Conservation (phyloP, 108 stramenopile genomes). For the Thalassiosira profunda region DNA sequence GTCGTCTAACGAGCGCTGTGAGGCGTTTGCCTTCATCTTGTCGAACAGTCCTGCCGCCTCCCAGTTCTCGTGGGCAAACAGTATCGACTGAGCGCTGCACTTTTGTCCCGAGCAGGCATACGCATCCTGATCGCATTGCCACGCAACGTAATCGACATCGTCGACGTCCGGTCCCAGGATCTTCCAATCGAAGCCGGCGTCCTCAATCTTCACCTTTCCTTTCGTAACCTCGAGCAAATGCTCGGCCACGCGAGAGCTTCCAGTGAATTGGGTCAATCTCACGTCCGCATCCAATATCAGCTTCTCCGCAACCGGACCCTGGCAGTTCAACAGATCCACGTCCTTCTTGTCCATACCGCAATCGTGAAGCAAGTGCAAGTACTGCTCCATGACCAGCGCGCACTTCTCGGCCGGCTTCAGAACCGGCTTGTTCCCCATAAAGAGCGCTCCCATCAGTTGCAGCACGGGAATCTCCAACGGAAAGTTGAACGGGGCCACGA, state of each 20-base stretch:
- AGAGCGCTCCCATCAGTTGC: conserved; percentile 97
- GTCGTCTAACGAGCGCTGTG: conserved; percentile 81
- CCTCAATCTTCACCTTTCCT: conserved; percentile 97
- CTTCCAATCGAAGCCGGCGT: conserved; percentile 99
- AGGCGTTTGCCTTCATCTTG: conserved; percentile 81
- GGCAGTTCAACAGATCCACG: conserved; percentile 94
- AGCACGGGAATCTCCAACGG: conserved; percentile 96
- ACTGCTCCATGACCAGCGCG: conserved; percentile 96
- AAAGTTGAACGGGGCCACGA: conserved; percentile 98
- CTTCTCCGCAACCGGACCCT: conserved; percentile 88
- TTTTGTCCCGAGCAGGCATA: conserved; percentile 98
- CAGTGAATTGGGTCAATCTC: conserved; percentile 97
- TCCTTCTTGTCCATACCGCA: conserved; percentile 94
- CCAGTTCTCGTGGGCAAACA: conserved; percentile 97
- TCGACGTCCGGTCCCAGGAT: conserved; percentile 93
- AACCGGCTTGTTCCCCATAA: conserved; percentile 98
- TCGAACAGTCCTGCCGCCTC: conserved; percentile 82
- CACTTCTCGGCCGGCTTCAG: conserved; percentile 91
- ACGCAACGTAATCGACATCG: conserved; percentile 96
- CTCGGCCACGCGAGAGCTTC: conserved; percentile 91
- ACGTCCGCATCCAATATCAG: conserved; percentile 84
- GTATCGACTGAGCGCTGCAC: conserved; percentile 97
- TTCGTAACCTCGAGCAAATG: conserved; percentile 72
- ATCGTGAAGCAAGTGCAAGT: conserved; percentile 86
- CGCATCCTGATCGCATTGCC: conserved; percentile 99